These are phyloP conservation scores for Boletales sp. DNA, from an alignment of 768 basidiomycete species.

Conservation along the genomic window DNA sequence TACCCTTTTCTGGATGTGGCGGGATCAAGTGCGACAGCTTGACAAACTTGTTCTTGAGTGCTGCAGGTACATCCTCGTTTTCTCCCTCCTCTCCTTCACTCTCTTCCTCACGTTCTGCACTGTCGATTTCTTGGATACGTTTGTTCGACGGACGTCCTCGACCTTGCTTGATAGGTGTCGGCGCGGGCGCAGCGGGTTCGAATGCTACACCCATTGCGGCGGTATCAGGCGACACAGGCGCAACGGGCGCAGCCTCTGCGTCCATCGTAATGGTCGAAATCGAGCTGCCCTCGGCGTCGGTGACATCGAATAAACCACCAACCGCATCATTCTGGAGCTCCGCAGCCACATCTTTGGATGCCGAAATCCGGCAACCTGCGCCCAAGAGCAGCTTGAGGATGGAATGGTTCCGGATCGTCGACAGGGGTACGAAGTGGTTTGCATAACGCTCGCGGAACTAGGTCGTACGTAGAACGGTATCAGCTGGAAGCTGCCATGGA, in stretches of 20 bases:
- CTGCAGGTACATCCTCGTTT: conserved; percentile 23
- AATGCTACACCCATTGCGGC: too few relatives aligned
- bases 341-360: conserved; percentile 38
- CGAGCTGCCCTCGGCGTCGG: conserved; percentile 34
- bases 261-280: conserved; percentile 24
- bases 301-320: conserved; percentile 34
- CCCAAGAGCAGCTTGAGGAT: conserved; percentile 39
- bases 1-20: conserved; percentile 78
- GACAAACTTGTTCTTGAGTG: conserved; percentile 59
- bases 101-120: neutral
- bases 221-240: too few relatives aligned
- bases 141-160: too few relatives aligned
- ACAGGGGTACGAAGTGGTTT: conserved; percentile 62
- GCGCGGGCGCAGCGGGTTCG: too few relatives aligned
- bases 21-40: conserved; percentile 73
- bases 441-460: conserved; percentile 79
- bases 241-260: neutral
- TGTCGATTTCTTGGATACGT: too few relatives aligned
- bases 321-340: conserved; percentile 23
- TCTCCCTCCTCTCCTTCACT: conserved; percentile 9
- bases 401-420: conserved; percentile 36
- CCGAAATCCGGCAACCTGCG: conserved; percentile 45
- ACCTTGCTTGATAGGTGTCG: too few relatives aligned
- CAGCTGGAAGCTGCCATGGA: neutral
- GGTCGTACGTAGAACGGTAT: neutral